Evolutionary conservation across 441 rosid genomes (phyloP).

Genomic region (Kokia cookei): DNA sequence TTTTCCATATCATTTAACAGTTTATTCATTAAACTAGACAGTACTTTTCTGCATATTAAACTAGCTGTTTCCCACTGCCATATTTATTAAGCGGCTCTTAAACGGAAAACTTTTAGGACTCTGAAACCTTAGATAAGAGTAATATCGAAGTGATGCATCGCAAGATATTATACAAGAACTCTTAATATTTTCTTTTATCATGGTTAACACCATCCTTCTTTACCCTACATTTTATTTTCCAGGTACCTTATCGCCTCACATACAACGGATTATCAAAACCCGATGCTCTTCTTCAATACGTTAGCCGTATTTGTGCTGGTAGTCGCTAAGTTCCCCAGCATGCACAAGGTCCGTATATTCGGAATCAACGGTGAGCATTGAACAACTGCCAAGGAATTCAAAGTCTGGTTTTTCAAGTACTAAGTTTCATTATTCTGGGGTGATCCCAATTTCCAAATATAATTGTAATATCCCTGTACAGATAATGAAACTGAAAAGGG

Average conservation of each 20-base stretch:
- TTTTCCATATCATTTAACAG: background rate
- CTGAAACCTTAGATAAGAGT: background rate
- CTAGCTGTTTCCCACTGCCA: background rate
- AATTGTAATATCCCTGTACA: conserved; percentile 27
- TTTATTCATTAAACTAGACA: background rate
- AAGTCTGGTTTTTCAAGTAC: background rate
- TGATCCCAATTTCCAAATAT: background rate
- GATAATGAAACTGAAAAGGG: conserved; percentile 30
- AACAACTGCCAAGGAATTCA: conserved; percentile 5
- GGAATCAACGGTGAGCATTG: conserved; percentile 77
- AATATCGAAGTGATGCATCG: background rate
- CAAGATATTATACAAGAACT: background rate
- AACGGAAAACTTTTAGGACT: background rate
- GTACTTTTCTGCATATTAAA: conserved; percentile 4
- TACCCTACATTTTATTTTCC: conserved; percentile 12
- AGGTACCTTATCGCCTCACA: conserved; percentile 94
- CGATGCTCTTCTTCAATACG: conserved; percentile 85
- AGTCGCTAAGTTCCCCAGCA: conserved; percentile 91
- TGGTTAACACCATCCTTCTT: background rate
- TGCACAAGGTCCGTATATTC: conserved; percentile 97
- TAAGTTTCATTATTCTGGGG: conserved; percentile 14
- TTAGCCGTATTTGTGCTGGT: conserved; percentile 79
- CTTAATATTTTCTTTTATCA: background rate
- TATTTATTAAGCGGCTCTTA: background rate
- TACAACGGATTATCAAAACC: conserved; percentile 84